A percentile compares a stretch with the other conserved stretches of the same genome.
These are phyloP conservation scores for Microbotryomycetes sp. DNA, from an alignment of 1,284 basidiomycete genomes.

Conservation along the genomic window DNA sequence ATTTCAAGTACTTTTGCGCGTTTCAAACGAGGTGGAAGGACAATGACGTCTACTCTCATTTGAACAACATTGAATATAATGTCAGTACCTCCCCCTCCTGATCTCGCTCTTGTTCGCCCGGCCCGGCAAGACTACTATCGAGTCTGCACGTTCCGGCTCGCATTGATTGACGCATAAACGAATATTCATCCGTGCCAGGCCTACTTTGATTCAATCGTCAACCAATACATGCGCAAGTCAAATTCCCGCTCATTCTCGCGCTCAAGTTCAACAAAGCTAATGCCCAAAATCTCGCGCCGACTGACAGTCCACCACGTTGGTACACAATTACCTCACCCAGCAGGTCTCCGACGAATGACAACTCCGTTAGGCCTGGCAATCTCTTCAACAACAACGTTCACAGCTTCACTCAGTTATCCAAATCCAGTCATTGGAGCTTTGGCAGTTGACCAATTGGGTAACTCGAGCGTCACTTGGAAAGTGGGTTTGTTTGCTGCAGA, in stretches of 20 bases:
- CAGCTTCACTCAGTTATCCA: slow-evolving; percentile 14
- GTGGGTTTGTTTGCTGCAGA: slow-evolving; percentile 15
- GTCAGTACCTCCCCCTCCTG: neutral
- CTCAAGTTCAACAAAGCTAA: no score
- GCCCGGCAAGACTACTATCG: neutral
- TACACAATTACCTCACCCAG: neutral
- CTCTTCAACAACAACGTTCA: slow-evolving; percentile 5
- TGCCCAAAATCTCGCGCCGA: no score
- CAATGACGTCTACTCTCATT: slow-evolving; percentile 18
- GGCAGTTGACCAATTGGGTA: neutral
- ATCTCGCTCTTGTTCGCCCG: neutral
- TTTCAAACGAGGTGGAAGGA: slow-evolving; percentile 12
- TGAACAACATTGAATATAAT: slow-evolving; percentile 11
- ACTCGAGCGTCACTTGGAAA: slow-evolving; percentile 9
- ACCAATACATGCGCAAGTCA: slow-evolving; percentile 19
- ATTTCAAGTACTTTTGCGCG: slow-evolving; percentile 10
- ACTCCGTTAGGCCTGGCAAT: slow-evolving; percentile 10
- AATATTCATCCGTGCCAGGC: neutral
- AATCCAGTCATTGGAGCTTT: slow-evolving; percentile 13
- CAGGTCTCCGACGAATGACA: neutral
- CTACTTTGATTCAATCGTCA: slow-evolving; percentile 30
- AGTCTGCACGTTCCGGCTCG: neutral
- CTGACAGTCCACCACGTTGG: neutral
- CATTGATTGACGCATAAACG: neutral
- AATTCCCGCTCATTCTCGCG: no score